Conservation (phyloP, 2,329 filamentous ascomycete species). For the Aspergillus brasiliensis region DNA sequence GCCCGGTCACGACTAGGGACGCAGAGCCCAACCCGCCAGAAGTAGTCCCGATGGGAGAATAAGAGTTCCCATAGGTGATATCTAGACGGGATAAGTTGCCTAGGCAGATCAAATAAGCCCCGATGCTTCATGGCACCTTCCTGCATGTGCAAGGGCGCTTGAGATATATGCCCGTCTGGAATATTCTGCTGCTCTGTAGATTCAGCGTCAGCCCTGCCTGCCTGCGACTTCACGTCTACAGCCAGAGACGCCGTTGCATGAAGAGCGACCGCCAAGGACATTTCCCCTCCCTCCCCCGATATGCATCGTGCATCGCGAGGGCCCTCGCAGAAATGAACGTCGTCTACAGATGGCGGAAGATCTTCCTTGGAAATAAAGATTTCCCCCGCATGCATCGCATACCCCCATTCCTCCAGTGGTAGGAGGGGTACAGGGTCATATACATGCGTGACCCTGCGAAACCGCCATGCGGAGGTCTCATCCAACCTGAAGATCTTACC, state of each 20-base stretch:
- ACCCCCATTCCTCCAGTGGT: conserved; percentile 86
- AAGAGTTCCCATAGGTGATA: conserved; percentile 89
- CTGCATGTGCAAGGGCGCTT: not conserved
- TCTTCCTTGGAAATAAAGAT: conserved; percentile 76
- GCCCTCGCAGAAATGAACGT: conserved; percentile 73
- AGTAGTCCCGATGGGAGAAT: conserved; percentile 94
- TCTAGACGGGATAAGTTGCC: conserved; percentile 45
- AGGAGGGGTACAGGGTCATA: conserved; percentile 88
- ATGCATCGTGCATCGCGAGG: conserved; percentile 73
- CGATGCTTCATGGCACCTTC: not conserved
- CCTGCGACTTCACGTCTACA: not conserved
- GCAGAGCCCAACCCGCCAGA: conserved; percentile 89
- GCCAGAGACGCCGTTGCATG: conserved; percentile 3
- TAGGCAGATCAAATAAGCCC: conserved; percentile 15
- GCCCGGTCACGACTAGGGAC: conserved; percentile 67
- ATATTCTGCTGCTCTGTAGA: not conserved
- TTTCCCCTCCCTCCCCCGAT: conserved; percentile 55
- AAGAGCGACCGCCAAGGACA: conserved; percentile 4
- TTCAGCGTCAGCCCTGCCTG: not conserved
- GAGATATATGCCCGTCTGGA: not conserved
- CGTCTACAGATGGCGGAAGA: conserved; percentile 67
- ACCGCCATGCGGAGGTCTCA: conserved; percentile 42
- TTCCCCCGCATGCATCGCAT: conserved; percentile 80
- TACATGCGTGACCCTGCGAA: conserved; percentile 79
- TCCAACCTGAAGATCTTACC: conserved; percentile 52